Conservation (phyloP, 805 yeast species). For the Kuraishia molischiana region DNA sequence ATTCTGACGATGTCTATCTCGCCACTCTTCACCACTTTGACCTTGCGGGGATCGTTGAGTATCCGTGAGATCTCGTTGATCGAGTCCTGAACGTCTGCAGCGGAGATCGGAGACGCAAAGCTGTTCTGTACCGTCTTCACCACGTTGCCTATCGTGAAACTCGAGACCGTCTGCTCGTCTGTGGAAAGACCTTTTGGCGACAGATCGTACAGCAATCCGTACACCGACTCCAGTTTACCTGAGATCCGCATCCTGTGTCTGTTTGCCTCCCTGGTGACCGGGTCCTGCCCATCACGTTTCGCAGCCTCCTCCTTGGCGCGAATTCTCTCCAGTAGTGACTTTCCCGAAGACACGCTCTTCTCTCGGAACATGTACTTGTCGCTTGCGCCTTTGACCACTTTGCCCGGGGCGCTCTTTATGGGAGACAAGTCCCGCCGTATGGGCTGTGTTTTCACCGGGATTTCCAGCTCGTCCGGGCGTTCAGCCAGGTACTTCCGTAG, state of each 20-base stretch:
- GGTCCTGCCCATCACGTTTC: background rate
- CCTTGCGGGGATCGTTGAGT: background rate
- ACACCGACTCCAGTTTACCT: constrained; percentile 1
- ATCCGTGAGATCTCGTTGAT: background rate
- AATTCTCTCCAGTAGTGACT: constrained; percentile 3
- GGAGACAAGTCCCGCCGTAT: background rate
- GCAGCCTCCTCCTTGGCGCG: constrained; percentile 1
- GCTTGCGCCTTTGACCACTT: background rate
- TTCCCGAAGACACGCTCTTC: background rate
- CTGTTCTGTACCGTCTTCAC: constrained; percentile 1
- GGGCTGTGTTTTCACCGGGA: background rate
- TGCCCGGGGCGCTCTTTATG: background rate
- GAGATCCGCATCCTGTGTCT: background rate
- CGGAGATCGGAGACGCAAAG: background rate
- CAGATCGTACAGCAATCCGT: constrained; percentile 3
- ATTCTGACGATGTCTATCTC: background rate
- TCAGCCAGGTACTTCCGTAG: background rate
- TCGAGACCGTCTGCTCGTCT: background rate
- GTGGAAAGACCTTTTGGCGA: constrained; percentile 1
- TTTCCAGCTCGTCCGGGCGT: background rate
- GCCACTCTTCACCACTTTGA: background rate
- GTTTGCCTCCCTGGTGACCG: background rate
- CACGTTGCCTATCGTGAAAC: background rate
- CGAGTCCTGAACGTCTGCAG: background rate
- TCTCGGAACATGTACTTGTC: constrained; percentile 2